Evolutionary conservation across 257 asterid species (phyloP).

Genomic region (Thymus mandschuricus): DNA sequence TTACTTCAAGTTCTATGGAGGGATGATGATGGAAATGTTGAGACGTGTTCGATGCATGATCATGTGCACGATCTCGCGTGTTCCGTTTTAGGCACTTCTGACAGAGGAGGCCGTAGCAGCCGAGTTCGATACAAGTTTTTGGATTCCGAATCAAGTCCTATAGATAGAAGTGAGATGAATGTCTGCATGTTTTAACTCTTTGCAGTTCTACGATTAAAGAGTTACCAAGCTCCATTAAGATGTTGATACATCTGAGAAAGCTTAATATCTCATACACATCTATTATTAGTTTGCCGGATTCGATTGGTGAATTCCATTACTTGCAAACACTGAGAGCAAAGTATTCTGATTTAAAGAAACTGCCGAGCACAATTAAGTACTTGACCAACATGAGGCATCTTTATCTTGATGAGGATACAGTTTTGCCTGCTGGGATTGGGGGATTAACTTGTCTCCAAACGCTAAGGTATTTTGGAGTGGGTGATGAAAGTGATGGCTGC

Average conservation of each 20-base stretch:
- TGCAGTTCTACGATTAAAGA: neutral
- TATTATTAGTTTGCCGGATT: neutral
- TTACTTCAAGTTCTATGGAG: neutral
- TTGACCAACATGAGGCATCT: constrained; percentile 17
- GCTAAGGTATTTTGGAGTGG: neutral
- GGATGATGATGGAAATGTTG: neutral
- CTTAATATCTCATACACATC: neutral
- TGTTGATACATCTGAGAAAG: neutral
- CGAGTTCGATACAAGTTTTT: neutral
- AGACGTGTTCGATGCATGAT: neutral
- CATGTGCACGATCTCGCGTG: neutral
- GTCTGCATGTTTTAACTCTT: neutral
- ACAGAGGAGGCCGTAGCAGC: too few relatives aligned
- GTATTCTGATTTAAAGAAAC: too few relatives aligned
- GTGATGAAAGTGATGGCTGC: too few relatives aligned
- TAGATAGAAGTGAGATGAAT: neutral
- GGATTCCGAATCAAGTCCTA: neutral
- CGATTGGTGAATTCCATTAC: neutral
- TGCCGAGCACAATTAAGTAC: constrained; percentile 15
- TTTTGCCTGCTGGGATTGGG: too few relatives aligned
- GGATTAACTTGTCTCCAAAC: too few relatives aligned
- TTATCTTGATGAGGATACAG: constrained; percentile 1
- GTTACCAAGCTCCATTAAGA: neutral
- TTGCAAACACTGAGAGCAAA: neutral
- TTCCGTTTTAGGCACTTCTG: neutral